Evolutionary conservation across 1,284 basidiomycete genomes (phyloP), one percentile per base, ranked within the genome.

Genomic region (Puccinia novopanici): DNA sequence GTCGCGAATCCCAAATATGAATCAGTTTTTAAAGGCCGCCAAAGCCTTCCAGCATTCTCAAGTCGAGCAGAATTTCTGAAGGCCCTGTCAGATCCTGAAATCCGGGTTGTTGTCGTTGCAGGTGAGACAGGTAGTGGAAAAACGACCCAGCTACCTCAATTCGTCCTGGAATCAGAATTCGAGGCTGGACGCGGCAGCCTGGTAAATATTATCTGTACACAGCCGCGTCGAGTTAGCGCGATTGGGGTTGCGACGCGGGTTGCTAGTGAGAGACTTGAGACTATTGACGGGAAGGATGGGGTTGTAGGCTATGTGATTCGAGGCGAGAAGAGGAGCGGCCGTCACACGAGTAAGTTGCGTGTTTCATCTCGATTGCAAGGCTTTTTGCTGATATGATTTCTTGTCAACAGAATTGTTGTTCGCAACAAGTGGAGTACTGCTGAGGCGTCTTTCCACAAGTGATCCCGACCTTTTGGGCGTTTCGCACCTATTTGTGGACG

Each of bases 401-500:
- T 73, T 59, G 13, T 50, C 50, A 24, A 52, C 24, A 72, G 77
- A 92, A 82, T 86, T 97, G 9, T 87, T 96, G 22, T 98, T 97
- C 84, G 94, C 94, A 84, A 98, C 95, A 0, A 98, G 94, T 3
- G 95, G 95, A 87, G 92, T 98, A 54, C 89, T 95, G 0, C 88
- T 98, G 48, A 89, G 94, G 77, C 89, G 94, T 17, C 87, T 98
- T 9, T 89, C 88, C 0, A 86, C 90, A n/a, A 88, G 88, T 19
- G 93, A 93, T 68, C 90, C 93, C 55, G 89, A 89, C 76, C 87
- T 98, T 22, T 85, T 88, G 37, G 89, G 90, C 68, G 89, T 95
- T 70, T 92, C 92, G 8, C 95, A 97, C 86, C 89, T 98, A 45
- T 88, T 98, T 65, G 93, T 98, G 17, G 95, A 98, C 84, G 95